Conservation (phyloP, 805 yeast species). For the Barnettozyma wickerhamii region DNA sequence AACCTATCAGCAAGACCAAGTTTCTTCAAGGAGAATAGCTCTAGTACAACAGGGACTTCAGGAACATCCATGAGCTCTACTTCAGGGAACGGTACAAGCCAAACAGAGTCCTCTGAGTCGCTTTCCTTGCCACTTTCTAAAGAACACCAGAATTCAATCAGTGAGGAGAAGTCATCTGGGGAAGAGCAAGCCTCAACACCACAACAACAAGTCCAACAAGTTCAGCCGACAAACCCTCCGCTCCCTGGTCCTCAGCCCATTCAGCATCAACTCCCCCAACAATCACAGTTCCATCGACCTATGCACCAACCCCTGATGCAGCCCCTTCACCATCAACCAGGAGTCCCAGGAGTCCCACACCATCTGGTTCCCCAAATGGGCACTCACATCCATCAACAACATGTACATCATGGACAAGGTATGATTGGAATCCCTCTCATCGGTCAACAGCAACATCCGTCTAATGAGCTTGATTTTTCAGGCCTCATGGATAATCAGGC, state of each 20-base stretch:
- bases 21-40: conserved; percentile 10
- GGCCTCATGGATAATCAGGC: conserved; percentile 7
- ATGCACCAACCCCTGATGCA: conserved; percentile 6
- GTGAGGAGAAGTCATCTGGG: too few relatives aligned
- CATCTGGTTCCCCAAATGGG: neutral
- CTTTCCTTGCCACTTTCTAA: neutral
- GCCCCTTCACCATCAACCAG: conserved; percentile 5
- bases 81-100: neutral
- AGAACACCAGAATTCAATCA: neutral
- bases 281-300: conserved; percentile 4
- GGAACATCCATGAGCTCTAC: conserved; percentile 4
- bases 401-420: conserved; percentile 8
- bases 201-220: neutral
- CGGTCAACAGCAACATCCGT: neutral
- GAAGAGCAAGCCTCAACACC: neutral
- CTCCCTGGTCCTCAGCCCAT: conserved; percentile 5
- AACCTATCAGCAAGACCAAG: conserved; percentile 12
- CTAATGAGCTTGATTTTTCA: conserved; percentile 8
- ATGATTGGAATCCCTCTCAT: conserved; percentile 1
- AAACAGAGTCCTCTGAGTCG: neutral
- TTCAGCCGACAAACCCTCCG: too few relatives aligned
- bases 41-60: conserved; percentile 8
- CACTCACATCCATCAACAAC: neutral
- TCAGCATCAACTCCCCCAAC: conserved; percentile 3
- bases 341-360: too few relatives aligned